A percentile compares a stretch with the other conserved stretches of the same genome.
Conservation (phyloP, 345 rosid genomes). For the Sonneratia alba region DNA sequence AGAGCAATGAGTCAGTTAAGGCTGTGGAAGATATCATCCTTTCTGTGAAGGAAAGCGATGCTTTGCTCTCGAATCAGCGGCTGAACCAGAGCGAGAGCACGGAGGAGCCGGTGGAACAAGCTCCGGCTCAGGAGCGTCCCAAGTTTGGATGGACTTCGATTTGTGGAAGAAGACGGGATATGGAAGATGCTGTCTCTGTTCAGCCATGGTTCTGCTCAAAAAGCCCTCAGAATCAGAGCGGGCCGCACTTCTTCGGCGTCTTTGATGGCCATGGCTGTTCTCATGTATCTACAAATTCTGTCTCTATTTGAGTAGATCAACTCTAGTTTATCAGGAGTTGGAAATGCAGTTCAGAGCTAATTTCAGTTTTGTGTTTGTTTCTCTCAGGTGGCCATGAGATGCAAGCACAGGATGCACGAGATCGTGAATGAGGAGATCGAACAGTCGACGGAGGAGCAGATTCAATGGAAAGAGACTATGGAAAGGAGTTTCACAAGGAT, state of each 20-base stretch:
- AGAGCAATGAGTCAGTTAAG: background rate
- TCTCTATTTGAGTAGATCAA: background rate
- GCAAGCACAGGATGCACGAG: constrained; percentile 53
- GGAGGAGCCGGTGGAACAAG: background rate
- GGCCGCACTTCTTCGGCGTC: constrained; percentile 58
- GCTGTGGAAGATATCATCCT: constrained; percentile 1
- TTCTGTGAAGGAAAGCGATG: constrained; percentile 4
- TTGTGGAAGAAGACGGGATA: constrained; percentile 84
- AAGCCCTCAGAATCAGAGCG: constrained; percentile 1
- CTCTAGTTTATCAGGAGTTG: background rate
- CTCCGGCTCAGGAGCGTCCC: constrained; percentile 14
- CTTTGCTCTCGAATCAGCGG: background rate
- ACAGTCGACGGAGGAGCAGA: constrained; percentile 2
- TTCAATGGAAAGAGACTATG: constrained; percentile 58
- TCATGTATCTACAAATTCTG: constrained; percentile 37
- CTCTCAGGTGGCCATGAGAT: constrained; percentile 52
- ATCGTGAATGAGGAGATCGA: constrained; percentile 41
- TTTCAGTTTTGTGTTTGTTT: background rate
- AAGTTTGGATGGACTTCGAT: constrained; percentile 77
- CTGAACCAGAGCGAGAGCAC: background rate
- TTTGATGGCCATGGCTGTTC: constrained; percentile 99
- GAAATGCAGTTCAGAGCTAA: too few relatives aligned
- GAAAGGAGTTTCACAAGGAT: constrained; percentile 40
- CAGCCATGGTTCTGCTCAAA: constrained; percentile 27
- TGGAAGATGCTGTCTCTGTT: constrained; percentile 88